Conservation (phyloP, 129 eudicot species). For the Arctium lappa region DNA sequence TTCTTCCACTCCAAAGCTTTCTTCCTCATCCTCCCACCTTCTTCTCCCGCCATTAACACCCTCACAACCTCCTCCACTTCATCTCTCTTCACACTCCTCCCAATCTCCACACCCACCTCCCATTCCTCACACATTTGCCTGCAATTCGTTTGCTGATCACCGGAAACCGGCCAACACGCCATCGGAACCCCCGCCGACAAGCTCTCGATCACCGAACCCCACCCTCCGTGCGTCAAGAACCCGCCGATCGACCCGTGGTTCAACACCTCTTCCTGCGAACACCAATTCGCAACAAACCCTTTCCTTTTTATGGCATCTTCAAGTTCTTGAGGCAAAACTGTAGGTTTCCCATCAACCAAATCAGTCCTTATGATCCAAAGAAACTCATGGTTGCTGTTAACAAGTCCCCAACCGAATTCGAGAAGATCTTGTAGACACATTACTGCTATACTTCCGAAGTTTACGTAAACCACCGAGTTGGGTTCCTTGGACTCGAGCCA, state of each 20-base stretch:
- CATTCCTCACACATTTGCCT: slow-evolving; percentile 28
- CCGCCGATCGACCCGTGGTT: slow-evolving; percentile 40
- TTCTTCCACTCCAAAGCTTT: slow-evolving; percentile 35
- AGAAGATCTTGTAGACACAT: slow-evolving; percentile 37
- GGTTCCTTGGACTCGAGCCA: slow-evolving; percentile 47
- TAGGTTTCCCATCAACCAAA: slow-evolving; percentile 29
- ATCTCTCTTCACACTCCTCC: slow-evolving; percentile 21
- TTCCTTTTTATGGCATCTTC: slow-evolving; percentile 1
- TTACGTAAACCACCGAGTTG: slow-evolving; percentile 46
- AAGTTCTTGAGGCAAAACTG: slow-evolving; percentile 28
- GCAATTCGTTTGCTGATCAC: slow-evolving; percentile 27
- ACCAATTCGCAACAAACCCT: slow-evolving; percentile 34
- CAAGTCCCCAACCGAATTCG: slow-evolving; percentile 73
- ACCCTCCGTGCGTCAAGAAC: slow-evolving; percentile 42
- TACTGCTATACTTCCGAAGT: slow-evolving; percentile 53
- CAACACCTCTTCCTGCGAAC: slow-evolving; percentile 36
- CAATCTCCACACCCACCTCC: slow-evolving; percentile 30
- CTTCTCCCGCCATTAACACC: slow-evolving; percentile 20
- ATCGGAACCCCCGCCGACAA: slow-evolving; percentile 38
- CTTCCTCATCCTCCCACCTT: slow-evolving; percentile 22
- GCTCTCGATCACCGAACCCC: slow-evolving; percentile 42
- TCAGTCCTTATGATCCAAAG: slow-evolving; percentile 29
- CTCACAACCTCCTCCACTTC: slow-evolving; percentile 27
- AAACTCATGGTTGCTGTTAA: slow-evolving; percentile 26
- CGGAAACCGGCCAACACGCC: slow-evolving; percentile 33